These are phyloP conservation scores for Cunninghamia lanceolata DNA, from an alignment of 75 land plant species.

Conservation along the genomic window DNA sequence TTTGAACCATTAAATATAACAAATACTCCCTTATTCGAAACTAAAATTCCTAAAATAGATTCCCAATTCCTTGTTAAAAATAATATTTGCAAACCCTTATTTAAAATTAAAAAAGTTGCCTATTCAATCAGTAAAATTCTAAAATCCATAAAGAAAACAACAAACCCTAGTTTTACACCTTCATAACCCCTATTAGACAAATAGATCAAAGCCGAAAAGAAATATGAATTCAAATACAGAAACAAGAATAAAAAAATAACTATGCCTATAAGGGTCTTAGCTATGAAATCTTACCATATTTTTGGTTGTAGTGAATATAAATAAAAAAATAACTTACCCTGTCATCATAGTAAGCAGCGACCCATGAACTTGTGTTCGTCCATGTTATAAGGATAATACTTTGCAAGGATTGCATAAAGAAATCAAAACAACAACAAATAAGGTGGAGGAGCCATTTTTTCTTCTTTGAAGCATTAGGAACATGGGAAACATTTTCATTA, in stretches of 20 bases:
- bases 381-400: neutral
- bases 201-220: neutral
- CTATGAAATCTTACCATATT: neutral
- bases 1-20: conserved; percentile 11
- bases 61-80: too few species aligned
- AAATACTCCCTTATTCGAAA: neutral
- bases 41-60: too few species aligned
- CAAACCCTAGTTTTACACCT: neutral
- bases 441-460: too few species aligned
- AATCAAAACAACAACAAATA: too few species aligned
- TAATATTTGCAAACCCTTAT: neutral
- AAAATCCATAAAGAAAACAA: neutral
- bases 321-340: neutral
- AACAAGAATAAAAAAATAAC: neutral
- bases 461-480: too few species aligned
- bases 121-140: neutral
- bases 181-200: neutral
- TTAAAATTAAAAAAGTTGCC: too few species aligned
- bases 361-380: neutral
- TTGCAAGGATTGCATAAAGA: neutral
- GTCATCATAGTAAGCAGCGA: neutral
- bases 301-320: neutral
- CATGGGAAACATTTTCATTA: too few species aligned
- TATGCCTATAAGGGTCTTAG: too few species aligned
- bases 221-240: neutral